phyloP scores from a whole-genome alignment of 768 basidiomycete species.

The Hirschioporus abietinus region DNA sequence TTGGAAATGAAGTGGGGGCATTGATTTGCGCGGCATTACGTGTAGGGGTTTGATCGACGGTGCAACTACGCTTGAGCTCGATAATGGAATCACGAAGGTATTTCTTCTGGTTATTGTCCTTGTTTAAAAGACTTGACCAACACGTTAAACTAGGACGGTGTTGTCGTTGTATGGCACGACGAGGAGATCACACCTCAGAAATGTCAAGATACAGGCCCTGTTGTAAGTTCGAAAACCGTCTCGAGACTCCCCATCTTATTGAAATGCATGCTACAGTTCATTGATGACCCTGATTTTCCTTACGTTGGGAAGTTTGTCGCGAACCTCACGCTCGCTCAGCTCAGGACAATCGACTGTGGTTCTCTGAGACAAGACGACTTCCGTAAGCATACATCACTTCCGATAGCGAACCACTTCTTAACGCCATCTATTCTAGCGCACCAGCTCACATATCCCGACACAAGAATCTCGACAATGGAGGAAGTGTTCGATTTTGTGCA shows the following conservation, averaged over 20 bases:
- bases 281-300: constrained; percentile 56
- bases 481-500: constrained; percentile 74
- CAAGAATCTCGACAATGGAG: constrained; percentile 64
- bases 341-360: constrained; percentile 79
- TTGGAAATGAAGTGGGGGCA: not conserved
- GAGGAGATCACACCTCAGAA: constrained; percentile 56
- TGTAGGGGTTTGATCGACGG: constrained; percentile 70
- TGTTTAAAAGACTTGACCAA: not conserved
- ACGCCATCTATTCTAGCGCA: constrained; percentile 34
- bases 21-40: not conserved
- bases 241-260: not conserved
- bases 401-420: not conserved
- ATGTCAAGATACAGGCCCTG: constrained; percentile 64
- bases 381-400: constrained; percentile 37
- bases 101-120: constrained; percentile 9
- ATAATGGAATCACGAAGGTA: constrained; percentile 72
- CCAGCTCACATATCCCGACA: constrained; percentile 61
- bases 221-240: constrained; percentile 31
- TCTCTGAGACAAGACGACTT: constrained; percentile 53
- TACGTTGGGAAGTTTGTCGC: constrained; percentile 65
- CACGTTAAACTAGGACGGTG: constrained; percentile 50
- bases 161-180: constrained; percentile 80
- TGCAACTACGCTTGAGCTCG: constrained; percentile 71
- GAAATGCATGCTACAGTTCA: constrained; percentile 32
- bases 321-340: constrained; percentile 73